Conservation (phyloP, 768 basidiomycete genomes). For the Hysterangium stoloniferum region DNA sequence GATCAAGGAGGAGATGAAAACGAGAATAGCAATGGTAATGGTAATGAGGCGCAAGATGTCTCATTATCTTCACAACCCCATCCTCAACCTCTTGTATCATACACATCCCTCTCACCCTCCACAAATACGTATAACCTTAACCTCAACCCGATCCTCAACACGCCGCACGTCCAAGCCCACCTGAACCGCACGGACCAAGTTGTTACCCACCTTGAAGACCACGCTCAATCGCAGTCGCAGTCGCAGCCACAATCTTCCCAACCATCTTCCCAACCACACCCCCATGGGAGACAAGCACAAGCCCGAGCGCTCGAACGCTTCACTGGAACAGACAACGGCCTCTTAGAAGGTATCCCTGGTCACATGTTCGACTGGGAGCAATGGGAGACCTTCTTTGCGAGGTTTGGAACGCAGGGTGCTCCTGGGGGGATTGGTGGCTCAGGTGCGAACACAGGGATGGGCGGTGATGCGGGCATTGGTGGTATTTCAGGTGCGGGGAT, state of each 20-base stretch:
- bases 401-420: conserved; percentile 28
- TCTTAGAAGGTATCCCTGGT: conserved; percentile 73
- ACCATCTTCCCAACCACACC: not conserved
- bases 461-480: too few species aligned
- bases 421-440: not conserved
- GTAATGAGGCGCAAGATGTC: conserved; percentile 4
- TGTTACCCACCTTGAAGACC: not conserved
- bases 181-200: too few species aligned
- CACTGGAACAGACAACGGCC: conserved; percentile 57
- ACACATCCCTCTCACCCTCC: conserved; percentile 8
- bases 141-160: conserved; percentile 71
- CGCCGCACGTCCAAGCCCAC: conserved; percentile 47
- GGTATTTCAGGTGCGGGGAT: too few species aligned
- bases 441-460: not conserved
- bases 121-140: conserved; percentile 35
- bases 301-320: conserved; percentile 55
- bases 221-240: not conserved
- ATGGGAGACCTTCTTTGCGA: conserved; percentile 77
- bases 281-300: conserved; percentile 30
- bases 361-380: conserved; percentile 87
- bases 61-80: too few species aligned
- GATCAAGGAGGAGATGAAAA: conserved; percentile 15
- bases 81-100: not conserved
- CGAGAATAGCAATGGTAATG: conserved; percentile 8
- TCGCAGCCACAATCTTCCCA: not conserved